Percentiles rank a stretch among this genome's conserved stretches.
Evolutionary conservation across 2,329 filamentous ascomycete species (phyloP).

Genomic region (Cladosporium sp.): DNA sequence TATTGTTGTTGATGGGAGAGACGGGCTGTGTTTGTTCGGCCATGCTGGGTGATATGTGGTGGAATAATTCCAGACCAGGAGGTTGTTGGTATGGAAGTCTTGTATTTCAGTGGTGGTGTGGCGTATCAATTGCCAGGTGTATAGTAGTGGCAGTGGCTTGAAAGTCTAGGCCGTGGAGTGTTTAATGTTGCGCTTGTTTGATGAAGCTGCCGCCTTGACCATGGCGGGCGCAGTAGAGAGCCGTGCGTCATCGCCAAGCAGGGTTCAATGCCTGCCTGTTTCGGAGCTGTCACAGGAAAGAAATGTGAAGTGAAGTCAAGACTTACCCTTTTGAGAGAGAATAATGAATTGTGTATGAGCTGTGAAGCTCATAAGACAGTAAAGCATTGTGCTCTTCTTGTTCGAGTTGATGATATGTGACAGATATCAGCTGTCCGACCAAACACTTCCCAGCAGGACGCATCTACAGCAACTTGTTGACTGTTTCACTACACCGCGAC

Average conservation of each 20-base stretch:
- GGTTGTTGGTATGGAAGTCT: neutral
- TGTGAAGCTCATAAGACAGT: neutral
- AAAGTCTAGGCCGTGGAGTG: neutral
- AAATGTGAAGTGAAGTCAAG: neutral
- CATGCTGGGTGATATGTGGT: slow-evolving; percentile 22
- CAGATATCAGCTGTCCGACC: neutral
- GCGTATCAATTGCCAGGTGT: neutral
- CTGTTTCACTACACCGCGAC: neutral
- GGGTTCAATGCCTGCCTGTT: neutral
- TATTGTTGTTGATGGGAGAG: slow-evolving; percentile 28
- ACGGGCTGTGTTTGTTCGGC: slow-evolving; percentile 26
- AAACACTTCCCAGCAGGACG: neutral
- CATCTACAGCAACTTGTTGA: neutral
- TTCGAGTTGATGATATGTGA: neutral
- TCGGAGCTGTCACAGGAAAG: neutral
- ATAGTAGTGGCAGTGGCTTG: neutral
- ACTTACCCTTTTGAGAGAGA: neutral
- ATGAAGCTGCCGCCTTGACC: slow-evolving; percentile 13
- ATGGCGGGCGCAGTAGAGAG: slow-evolving; percentile 4
- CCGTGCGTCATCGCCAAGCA: slow-evolving; percentile 8
- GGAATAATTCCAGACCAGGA: neutral
- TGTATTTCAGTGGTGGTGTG: neutral
- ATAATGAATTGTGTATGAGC: neutral
- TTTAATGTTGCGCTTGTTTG: neutral
- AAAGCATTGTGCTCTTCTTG: neutral